Evolutionary conservation across 345 rosid genomes (phyloP).

Genomic region (Gossypium ekmanianum): DNA sequence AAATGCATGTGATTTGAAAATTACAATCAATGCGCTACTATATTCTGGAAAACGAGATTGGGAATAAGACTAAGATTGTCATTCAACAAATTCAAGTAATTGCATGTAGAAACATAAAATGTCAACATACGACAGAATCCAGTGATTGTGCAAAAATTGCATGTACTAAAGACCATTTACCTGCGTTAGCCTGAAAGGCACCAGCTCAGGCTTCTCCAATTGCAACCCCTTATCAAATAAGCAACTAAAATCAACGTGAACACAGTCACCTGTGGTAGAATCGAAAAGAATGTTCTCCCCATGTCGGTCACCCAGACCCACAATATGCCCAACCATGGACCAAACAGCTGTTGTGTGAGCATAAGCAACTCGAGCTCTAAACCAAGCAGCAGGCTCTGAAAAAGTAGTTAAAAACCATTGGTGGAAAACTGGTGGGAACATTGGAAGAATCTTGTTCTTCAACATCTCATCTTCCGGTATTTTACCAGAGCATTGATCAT

Average conservation of each 20-base stretch:
- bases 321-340: constrained; percentile 99
- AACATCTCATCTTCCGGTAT: constrained; percentile 84
- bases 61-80: not conserved
- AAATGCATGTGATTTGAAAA: not conserved
- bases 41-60: not conserved
- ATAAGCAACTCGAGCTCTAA: constrained; percentile 89
- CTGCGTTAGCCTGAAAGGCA: constrained; percentile 97
- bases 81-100: not conserved
- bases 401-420: constrained; percentile 92
- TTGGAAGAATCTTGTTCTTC: constrained; percentile 84
- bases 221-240: constrained; percentile 93
- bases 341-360: constrained; percentile 98
- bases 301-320: constrained; percentile 95
- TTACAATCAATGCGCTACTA: not conserved
- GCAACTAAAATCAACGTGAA: constrained; percentile 98
- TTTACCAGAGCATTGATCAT: constrained; percentile 82
- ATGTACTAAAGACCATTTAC: constrained; percentile 30
- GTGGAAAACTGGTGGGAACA: constrained; percentile 95
- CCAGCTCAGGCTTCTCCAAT: constrained; percentile 97
- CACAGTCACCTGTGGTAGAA: constrained; percentile 98
- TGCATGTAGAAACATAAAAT: not conserved
- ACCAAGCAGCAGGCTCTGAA: constrained; percentile 99
- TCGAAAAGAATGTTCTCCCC: constrained; percentile 99
- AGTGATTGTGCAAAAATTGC: not conserved
- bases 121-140: not conserved